A percentile compares a stretch with the other conserved stretches of the same genome.
These are phyloP conservation scores for Pythium utonaiense DNA, from an alignment of 352 stramenopile genomes.

Conservation along the genomic window DNA sequence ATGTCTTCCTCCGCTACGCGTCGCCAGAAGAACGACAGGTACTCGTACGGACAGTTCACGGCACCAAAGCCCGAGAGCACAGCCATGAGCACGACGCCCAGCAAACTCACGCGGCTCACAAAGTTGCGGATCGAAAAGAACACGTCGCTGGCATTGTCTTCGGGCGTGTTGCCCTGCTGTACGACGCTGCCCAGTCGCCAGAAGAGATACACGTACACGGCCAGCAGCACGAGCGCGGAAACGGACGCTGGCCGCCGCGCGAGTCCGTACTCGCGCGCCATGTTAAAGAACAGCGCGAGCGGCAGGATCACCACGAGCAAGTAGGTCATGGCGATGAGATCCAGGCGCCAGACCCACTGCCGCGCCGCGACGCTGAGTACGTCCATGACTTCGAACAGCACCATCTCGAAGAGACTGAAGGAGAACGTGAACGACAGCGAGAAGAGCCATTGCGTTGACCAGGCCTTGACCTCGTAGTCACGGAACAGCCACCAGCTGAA, in stretches of 20 bases:
- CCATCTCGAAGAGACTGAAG: conserved; percentile 76
- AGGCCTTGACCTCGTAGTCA: conserved; percentile 72
- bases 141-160: background rate
- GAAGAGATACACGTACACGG: conserved; percentile 72
- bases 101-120: conserved; percentile 75
- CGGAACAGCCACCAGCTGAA: conserved; percentile 84
- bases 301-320: conserved; percentile 74
- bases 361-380: conserved; percentile 56
- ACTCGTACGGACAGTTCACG: conserved; percentile 85
- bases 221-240: conserved; percentile 27
- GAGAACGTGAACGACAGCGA: conserved; percentile 71
- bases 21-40: conserved; percentile 81
- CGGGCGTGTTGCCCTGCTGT: conserved; percentile 31
- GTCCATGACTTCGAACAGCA: conserved; percentile 78
- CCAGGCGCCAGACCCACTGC: conserved; percentile 73
- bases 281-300: conserved; percentile 69
- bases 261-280: conserved; percentile 62
- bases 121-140: conserved; percentile 80
- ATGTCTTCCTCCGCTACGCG: conserved; percentile 77
- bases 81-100: conserved; percentile 82
- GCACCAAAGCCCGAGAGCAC: conserved; percentile 78
- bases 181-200: conserved; percentile 62
- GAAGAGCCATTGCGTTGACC: conserved; percentile 62
- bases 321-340: conserved; percentile 76
- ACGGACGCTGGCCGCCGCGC: conserved; percentile 19